Percentiles rank a stretch among this genome's conserved stretches.
Conservation (phyloP, 257 asterid genomes). For the Solanum pinnatisectum region DNA sequence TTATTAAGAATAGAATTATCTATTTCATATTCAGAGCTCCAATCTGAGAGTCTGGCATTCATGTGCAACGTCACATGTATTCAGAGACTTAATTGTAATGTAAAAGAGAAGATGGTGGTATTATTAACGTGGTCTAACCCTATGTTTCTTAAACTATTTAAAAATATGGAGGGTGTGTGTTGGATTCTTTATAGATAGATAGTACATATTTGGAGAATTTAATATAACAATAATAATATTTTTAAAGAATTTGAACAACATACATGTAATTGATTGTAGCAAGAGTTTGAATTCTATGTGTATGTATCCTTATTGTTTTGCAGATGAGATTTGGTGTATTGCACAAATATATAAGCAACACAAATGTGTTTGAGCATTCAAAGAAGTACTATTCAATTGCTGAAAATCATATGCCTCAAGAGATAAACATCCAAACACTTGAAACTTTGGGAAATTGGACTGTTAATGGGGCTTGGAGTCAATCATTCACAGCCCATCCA, state of each 20-base stretch:
- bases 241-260: background rate
- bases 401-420: constrained; percentile 58
- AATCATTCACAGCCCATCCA: constrained; percentile 65
- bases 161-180: background rate
- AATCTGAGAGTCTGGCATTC: background rate
- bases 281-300: background rate
- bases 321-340: constrained; percentile 31
- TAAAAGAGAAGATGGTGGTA: background rate
- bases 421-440: constrained; percentile 31
- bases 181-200: accelerated
- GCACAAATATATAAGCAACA: background rate
- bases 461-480: constrained; percentile 38
- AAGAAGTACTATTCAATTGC: constrained; percentile 47
- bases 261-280: background rate
- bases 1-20: background rate
- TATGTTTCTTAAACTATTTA: background rate
- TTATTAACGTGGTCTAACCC: background rate
- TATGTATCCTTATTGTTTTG: background rate
- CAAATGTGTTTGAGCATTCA: constrained; percentile 52
- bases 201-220: background rate
- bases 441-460: constrained; percentile 49
- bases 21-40: background rate
- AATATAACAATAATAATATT: background rate
- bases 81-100: background rate
- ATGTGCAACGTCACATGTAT: too few relatives aligned